Base-by-base conservation (phyloP, 1,284 basidiomycete species). In the Grifola frondosa region DNA sequence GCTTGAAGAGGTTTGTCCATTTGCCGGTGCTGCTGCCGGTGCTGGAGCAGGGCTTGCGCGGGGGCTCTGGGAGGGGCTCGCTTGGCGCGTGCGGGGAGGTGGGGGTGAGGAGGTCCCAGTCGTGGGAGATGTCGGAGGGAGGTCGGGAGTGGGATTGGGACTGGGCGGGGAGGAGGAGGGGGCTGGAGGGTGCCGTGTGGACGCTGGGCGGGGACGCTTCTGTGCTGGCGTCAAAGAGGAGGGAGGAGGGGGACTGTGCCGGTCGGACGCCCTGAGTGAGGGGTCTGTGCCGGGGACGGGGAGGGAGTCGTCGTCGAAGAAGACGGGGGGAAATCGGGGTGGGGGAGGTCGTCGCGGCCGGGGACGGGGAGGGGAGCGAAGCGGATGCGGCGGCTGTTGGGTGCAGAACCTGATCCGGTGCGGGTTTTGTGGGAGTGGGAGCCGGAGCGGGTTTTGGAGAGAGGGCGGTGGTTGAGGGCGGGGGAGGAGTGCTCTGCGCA, bases 341-440 rank as follows among this genome's bases (percentile, higher is more conserved):
- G 74, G 50, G 71, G 60, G 49, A 68, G 60, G 33, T 73, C 68
- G 35, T 70, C 64, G 39, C 78, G 68, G n/a, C 78, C 71, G 12
- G 83, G 83, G 48, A 85, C 81, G 4, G 87, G 87, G n/a, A 89
- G 75, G 3, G 86, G 87, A 0, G 86, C 86, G 51, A 89, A 89
- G 49, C 83, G 79, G 41, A 89, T 88, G 46, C 68, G 64, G 58
- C 76, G 64, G 48, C 61, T 53, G 10, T 47, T 40, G 5, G 57
- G 52, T n/a, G n/a, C n/a, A n/a, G 86, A 86, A 0, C 87, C 86
- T 50, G 89, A 89, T 49, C 83, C 79, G 41, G 89, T 88, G 46
- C 68, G 64, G 58, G 75, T 64, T 48, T 61, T 53, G 10, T 47
- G 39, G 5, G 57, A 52, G 13, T 55, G 42, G 7, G 63, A 63